Evolutionary conservation across 1,139 yeast genomes (phyloP), one percentile per base, ranked within the genome.

Genomic region (Geotrichum phurueaensis): DNA sequence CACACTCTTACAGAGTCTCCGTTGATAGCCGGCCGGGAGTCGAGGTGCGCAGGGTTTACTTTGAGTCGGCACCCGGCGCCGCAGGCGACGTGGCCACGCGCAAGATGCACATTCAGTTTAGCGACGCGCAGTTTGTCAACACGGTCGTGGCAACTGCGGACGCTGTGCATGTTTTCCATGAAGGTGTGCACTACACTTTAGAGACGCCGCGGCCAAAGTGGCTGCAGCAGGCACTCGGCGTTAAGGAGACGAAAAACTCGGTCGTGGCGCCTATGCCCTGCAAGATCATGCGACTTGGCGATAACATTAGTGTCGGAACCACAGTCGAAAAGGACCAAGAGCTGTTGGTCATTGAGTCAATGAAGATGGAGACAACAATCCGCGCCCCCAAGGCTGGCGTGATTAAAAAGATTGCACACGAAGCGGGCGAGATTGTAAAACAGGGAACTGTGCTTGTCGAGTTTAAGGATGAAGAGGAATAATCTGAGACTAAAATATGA

Each of bases 201-300:
- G 62, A 54, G n/a, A 66, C 64, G 58, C 70, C 72, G 13, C 65
- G 64, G 39, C 74, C 75, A 3, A 67, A 66, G 47, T 72, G 75
- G 75, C 65, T 72, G 25, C 61, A 67, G 23, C 64, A 65, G 48
- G 73, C 75, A 2, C 65, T 71, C 20, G 75, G 75, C 49, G 67
- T 65, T 45, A 64, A 63, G 56, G 73, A 67, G 51, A 63, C 63
- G n/a, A 68, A 66, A 51, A 67, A 71, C 63, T 65, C 70, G 36
- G 74, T 72, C 2, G 67, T 69, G 5, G 73, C 75, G 0, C 75
- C 75, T n/a, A 72, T 72, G 75, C 75, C 75, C 18, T 72, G 75
- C 62, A 70, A 72, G 27, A 70, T 72, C 29, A 69, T 72, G 54
- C 65, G 70, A 47, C 69, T 72, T 45, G 64, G 62, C 29, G 65